A percentile compares a stretch with the other conserved stretches of the same genome.
Conservation (phyloP, 768 basidiomycete genomes). For the Amanita pseudoporphyria region DNA sequence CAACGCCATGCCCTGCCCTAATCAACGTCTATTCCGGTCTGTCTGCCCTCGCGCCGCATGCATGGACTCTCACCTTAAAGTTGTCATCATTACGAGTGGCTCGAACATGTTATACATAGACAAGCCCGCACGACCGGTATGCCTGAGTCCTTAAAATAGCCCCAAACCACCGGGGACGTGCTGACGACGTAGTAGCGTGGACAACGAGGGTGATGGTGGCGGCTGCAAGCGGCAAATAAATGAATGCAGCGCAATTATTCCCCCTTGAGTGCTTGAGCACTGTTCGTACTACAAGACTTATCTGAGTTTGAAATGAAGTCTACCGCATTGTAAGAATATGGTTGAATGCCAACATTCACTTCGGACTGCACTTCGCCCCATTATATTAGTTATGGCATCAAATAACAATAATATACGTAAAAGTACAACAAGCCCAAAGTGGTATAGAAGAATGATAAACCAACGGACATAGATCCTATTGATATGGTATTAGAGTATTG, state of each 20-base stretch:
- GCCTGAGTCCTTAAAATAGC: too few species aligned
- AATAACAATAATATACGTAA: neutral
- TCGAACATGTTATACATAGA: too few species aligned
- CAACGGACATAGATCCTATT: constrained; percentile 17
- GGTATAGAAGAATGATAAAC: constrained; percentile 12
- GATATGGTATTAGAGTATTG: constrained; percentile 12
- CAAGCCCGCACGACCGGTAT: too few species aligned
- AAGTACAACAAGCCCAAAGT: constrained; percentile 11
- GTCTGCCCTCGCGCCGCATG: neutral
- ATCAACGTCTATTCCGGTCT: constrained; percentile 35
- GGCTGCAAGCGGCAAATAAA: constrained; percentile 61
- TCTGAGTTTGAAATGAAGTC: too few species aligned
- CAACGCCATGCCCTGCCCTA: constrained; percentile 50
- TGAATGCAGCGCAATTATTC: constrained; percentile 47
- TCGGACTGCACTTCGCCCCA: too few species aligned
- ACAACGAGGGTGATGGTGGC: constrained; percentile 48
- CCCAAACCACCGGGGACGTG: too few species aligned
- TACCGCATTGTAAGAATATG: too few species aligned
- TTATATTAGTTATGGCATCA: too few species aligned
- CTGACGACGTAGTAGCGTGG: constrained; percentile 81
- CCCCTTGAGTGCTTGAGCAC: constrained; percentile 53
- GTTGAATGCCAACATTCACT: too few species aligned
- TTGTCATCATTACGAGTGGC: too few species aligned
- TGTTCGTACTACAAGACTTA: too few species aligned
- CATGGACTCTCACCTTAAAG: constrained; percentile 47